Percentiles rank a stretch among this genome's conserved stretches.
Conservation (phyloP, 345 rosid species). For the Angophora floribunda region DNA sequence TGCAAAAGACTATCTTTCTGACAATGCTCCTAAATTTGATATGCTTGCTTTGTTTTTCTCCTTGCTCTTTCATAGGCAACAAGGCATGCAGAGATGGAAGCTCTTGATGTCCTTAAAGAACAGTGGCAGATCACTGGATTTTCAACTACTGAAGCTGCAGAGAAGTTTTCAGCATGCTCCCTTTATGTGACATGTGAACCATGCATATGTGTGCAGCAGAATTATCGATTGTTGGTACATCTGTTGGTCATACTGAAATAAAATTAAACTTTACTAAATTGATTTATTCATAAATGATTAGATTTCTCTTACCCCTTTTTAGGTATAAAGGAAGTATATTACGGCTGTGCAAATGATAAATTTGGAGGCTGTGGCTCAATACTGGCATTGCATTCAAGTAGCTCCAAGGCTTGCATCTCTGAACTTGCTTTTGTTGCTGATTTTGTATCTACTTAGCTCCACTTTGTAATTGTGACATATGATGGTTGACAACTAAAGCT, state of each 20-base stretch:
- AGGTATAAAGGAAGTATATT: too few species aligned
- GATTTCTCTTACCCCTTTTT: neutral
- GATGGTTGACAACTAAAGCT: too few species aligned
- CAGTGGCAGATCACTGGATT: neutral
- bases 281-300: neutral
- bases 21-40: neutral
- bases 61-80: neutral
- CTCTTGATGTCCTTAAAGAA: neutral
- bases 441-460: too few species aligned
- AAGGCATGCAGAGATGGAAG: neutral
- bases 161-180: neutral
- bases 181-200: too few species aligned
- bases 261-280: neutral
- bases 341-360: too few species aligned
- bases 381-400: too few species aligned
- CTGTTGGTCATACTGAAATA: neutral
- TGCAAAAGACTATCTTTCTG: neutral
- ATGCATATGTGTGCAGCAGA: neutral
- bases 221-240: neutral
- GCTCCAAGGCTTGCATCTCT: too few species aligned
- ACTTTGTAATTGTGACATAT: too few species aligned
- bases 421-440: too few species aligned
- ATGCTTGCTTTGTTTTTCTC: neutral
- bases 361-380: accelerated
- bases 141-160: neutral